Base-by-base conservation (phyloP, 1,284 basidiomycete species). In the Trichosporon sp. region DNA sequence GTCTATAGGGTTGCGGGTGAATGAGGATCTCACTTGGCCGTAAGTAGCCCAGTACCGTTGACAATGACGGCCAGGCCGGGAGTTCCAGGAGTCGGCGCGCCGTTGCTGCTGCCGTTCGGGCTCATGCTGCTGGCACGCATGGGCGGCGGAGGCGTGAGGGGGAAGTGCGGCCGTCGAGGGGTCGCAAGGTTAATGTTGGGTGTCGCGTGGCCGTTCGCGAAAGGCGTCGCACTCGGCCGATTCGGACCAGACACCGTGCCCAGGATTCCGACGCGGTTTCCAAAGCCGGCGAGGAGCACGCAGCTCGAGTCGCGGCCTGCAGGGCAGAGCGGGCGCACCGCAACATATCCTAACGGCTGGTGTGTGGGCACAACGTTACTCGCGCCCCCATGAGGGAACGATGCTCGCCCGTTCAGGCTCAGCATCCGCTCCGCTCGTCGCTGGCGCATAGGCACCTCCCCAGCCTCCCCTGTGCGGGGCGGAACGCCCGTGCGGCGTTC, bases 251-350 rank as follows among this genome's bases (percentile, higher is more conserved):
- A 60, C 15, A 60, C 56, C 3, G 56, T 60, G 56, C 56, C 56
- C 27, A 81, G 63, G 3, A 79, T 68, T 1, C 80, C 80, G 47
- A 82, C 66, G 21, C 76, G 72, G 72, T 82, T 80, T 1, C 79
- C 80, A 64, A 82, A 80, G 5, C 76, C 80, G 2, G 74, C 78
- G 3, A 81, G 68, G 18, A 60, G 29, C 18, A 60, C 56, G 18
- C 27, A 15, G 29, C 31, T 60, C 18, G 76, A 31, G 2, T 71
- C 70, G 3, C 69, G 62, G 12, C 42, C 64, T 9, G 72, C 65
- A 4, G 64, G 62, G 15, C 69, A 31, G 62, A 78, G 56, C 3
- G 77, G 76, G 13, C 75, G 66, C 5, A 82, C 71, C 4, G 74
- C 70, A 31, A 80, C 75, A 70, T 80, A 82, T 1, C 76, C 80